Evolutionary conservation across 164 flowering plant species (phyloP).

Genomic region (Vitis amurensis): DNA sequence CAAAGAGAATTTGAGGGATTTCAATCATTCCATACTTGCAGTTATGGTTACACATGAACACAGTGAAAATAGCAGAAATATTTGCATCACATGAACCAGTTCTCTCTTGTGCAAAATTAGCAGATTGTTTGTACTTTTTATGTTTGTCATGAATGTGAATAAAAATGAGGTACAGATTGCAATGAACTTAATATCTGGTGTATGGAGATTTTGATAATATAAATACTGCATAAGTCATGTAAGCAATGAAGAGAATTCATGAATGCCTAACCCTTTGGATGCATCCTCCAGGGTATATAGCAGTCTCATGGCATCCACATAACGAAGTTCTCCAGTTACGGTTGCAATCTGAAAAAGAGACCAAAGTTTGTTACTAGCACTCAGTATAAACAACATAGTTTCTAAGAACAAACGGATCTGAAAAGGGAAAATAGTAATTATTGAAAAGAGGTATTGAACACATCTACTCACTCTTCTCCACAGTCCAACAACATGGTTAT

Average conservation of each 20-base stretch:
- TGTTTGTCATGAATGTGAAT: too few relatives aligned
- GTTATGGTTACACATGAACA: too few relatives aligned
- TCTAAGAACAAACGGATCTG: background rate
- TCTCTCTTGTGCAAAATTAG: too few relatives aligned
- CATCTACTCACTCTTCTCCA: conserved; percentile 89
- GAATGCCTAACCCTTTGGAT: conserved; percentile 64
- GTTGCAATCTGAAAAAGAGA: conserved; percentile 65
- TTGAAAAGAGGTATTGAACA: background rate
- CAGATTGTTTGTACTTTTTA: too few relatives aligned
- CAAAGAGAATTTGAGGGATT: too few relatives aligned
- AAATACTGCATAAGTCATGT: too few relatives aligned
- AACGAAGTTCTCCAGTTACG: conserved; percentile 78
- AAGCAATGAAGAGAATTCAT: conserved; percentile 3
- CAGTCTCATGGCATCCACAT: conserved; percentile 72
- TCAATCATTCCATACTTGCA: too few relatives aligned
- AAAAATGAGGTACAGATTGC: too few relatives aligned
- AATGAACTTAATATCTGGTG: too few relatives aligned
- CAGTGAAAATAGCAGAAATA: too few relatives aligned
- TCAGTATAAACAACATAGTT: background rate
- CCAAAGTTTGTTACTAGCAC: background rate
- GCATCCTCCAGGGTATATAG: conserved; percentile 74
- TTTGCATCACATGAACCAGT: too few relatives aligned
- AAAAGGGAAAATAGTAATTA: background rate
- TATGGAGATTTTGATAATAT: too few relatives aligned
- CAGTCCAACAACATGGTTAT: conserved; percentile 78